Conservation (phyloP, 1,139 yeast genomes). For the Geotrichum macrosporum region DNA sequence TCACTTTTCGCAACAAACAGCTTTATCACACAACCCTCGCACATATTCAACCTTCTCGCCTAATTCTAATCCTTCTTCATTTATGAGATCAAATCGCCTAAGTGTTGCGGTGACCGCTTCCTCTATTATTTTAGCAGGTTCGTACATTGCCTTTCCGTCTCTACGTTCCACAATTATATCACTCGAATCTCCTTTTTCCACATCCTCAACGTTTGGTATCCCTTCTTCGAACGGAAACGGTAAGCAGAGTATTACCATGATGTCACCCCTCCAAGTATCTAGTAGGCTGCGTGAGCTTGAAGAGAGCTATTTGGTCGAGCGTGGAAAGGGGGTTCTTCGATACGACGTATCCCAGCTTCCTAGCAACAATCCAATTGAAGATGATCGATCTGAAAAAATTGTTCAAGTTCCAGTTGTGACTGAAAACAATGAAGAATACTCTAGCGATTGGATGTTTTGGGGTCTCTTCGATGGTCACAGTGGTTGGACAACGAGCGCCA, state of each 20-base stretch:
- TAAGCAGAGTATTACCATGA: constrained; percentile 32
- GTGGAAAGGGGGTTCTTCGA: constrained; percentile 88
- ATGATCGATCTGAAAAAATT: constrained; percentile 82
- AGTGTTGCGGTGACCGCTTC: constrained; percentile 20
- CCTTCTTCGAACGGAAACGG: constrained; percentile 18
- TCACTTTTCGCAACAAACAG: background rate
- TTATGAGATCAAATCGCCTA: constrained; percentile 2
- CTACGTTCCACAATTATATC: constrained; percentile 10
- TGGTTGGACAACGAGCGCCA: constrained; percentile 90
- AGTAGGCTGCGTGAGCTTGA: constrained; percentile 65
- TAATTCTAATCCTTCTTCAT: constrained; percentile 6
- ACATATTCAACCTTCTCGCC: too few relatives aligned
- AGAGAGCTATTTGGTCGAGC: constrained; percentile 71
- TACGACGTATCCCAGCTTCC: constrained; percentile 89
- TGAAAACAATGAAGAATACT: constrained; percentile 23
- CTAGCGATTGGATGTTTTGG: constrained; percentile 90
- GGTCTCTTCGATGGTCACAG: constrained; percentile 97
- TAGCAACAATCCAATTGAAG: constrained; percentile 91
- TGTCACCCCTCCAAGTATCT: constrained; percentile 73
- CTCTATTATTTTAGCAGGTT: constrained; percentile 18
- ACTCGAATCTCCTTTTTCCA: constrained; percentile 17
- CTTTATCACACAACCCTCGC: background rate
- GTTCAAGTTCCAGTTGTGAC: constrained; percentile 68
- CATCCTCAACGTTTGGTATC: constrained; percentile 20
- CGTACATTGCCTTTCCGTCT: constrained; percentile 17